These are phyloP conservation scores for Lizonia empirigonia DNA, from an alignment of 2,329 filamentous ascomycete species.

Conservation along the genomic window DNA sequence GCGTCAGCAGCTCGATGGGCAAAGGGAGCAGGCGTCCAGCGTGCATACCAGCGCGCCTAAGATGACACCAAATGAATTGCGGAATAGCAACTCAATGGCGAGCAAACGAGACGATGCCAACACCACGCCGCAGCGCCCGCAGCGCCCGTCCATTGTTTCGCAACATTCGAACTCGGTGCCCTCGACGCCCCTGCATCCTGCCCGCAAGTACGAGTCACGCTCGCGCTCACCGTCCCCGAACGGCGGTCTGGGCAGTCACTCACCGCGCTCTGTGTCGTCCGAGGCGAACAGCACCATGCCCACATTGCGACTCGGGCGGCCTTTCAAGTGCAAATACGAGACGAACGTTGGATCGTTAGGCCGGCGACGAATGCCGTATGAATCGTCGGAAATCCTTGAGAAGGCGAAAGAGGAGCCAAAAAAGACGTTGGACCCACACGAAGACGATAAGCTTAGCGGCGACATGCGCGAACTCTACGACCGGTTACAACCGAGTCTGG, in stretches of 20 bases:
- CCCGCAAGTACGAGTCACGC: constrained; percentile 80
- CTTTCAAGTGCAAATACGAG: constrained; percentile 80
- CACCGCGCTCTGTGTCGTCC: constrained; percentile 87
- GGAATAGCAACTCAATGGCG: constrained; percentile 27
- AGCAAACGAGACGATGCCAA: constrained; percentile 36
- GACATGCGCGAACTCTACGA: constrained; percentile 88
- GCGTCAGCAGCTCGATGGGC: constrained; percentile 47
- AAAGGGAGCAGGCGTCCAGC: constrained; percentile 37
- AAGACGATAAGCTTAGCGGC: constrained; percentile 65
- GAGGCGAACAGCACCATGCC: constrained; percentile 80
- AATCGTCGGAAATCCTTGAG: constrained; percentile 80
- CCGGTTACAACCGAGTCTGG: constrained; percentile 77
- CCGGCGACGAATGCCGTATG: constrained; percentile 89
- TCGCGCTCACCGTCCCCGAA: constrained; percentile 80
- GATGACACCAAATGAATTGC: constrained; percentile 45
- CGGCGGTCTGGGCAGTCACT: constrained; percentile 73
- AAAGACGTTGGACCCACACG: constrained; percentile 47
- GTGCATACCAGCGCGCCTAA: constrained; percentile 45
- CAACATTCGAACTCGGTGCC: constrained; percentile 88
- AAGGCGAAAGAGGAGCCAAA: constrained; percentile 72
- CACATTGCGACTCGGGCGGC: constrained; percentile 65
- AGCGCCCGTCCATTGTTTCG: constrained; percentile 59
- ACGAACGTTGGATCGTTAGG: constrained; percentile 76
- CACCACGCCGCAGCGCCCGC: constrained; percentile 24
- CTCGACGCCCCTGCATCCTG: constrained; percentile 88